These are phyloP conservation scores for Pseudopithomyces maydicus DNA, from an alignment of 2,329 filamentous ascomycete genomes.

Conservation along the genomic window DNA sequence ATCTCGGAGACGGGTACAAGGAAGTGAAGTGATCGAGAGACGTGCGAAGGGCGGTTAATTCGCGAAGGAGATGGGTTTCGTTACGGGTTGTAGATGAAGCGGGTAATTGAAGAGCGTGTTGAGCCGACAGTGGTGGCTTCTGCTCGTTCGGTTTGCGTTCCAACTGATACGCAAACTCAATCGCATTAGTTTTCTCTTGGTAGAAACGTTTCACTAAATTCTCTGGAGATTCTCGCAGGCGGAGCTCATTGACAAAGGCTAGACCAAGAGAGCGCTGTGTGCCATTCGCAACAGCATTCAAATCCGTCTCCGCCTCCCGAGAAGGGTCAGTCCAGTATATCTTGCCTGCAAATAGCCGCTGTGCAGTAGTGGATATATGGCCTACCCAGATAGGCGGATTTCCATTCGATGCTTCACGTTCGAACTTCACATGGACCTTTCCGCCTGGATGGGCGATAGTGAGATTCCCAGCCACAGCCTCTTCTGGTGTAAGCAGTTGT, in stretches of 20 bases:
- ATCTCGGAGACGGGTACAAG: neutral
- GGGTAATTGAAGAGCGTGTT: neutral
- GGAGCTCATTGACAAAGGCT: slow-evolving; percentile 23
- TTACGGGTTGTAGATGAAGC: neutral
- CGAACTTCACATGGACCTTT: slow-evolving; percentile 42
- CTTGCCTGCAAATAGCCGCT: slow-evolving; percentile 44
- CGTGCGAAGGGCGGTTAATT: neutral
- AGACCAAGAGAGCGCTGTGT: slow-evolving; percentile 28
- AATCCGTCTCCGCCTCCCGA: slow-evolving; percentile 9
- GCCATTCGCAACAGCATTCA: neutral
- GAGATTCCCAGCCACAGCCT: slow-evolving; percentile 34
- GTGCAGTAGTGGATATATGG: slow-evolving; percentile 44
- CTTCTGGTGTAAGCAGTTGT: slow-evolving; percentile 29
- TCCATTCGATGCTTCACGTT: slow-evolving; percentile 23
- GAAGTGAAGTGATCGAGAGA: slow-evolving; percentile 1
- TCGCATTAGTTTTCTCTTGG: neutral
- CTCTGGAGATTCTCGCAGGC: neutral
- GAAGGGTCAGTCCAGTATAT: slow-evolving; percentile 28
- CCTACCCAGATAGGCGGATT: slow-evolving; percentile 31
- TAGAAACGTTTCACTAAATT: neutral
- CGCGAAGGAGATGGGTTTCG: slow-evolving; percentile 6
- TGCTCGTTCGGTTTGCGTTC: neutral
- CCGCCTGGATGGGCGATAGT: slow-evolving; percentile 49
- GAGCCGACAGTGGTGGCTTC: neutral
- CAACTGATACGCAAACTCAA: neutral